Percentiles rank a stretch among this genome's conserved stretches.
These are phyloP conservation scores for Ogataea pilisensis DNA, from an alignment of 805 yeast species.

Conservation along the genomic window DNA sequence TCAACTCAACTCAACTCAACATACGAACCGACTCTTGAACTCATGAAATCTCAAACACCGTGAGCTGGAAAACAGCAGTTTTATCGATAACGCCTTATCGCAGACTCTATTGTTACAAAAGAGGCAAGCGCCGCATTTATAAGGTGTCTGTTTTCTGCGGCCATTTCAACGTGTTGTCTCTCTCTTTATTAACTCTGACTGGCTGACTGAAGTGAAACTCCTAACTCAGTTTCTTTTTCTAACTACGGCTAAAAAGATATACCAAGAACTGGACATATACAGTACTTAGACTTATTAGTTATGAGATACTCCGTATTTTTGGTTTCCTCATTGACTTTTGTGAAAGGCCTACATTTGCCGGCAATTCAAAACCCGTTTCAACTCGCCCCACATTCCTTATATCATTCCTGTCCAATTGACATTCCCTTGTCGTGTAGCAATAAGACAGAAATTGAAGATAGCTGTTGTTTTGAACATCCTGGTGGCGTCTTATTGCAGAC, in stretches of 20 bases:
- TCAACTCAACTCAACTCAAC: too few relatives aligned
- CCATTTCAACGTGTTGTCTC: too few relatives aligned
- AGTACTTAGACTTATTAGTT: not conserved
- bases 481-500: conserved; percentile 82
- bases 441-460: conserved; percentile 47
- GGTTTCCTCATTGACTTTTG: not conserved
- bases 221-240: too few relatives aligned
- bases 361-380: not conserved
- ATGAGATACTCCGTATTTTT: not conserved
- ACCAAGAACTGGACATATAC: too few relatives aligned
- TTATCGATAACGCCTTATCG: not conserved
- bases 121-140: not conserved
- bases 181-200: too few relatives aligned
- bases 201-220: too few relatives aligned
- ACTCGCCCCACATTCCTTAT: not conserved
- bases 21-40: too few relatives aligned
- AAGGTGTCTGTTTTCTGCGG: not conserved
- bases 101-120: too few relatives aligned
- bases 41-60: not conserved
- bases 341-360: not conserved
- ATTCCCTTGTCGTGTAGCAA: conserved; percentile 61
- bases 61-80: not conserved
- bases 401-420: conserved; percentile 47
- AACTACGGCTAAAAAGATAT: too few relatives aligned
- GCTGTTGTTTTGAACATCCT: conserved; percentile 83